Base-by-base conservation (phyloP, 2,329 filamentous ascomycete genomes). In the Sporothrix luriei region DNA sequence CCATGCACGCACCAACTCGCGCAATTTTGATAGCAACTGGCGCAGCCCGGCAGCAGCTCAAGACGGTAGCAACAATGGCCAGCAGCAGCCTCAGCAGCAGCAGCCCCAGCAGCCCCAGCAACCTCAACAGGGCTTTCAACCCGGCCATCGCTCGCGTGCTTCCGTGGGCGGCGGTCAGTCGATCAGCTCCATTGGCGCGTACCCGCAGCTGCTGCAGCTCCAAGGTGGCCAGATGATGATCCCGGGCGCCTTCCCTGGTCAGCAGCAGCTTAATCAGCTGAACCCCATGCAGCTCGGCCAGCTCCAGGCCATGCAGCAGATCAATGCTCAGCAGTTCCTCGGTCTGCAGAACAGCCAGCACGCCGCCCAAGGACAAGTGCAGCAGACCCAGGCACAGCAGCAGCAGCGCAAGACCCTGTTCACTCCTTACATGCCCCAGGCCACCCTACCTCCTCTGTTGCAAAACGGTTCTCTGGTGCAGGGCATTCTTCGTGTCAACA, bases 21-120 rank as follows among this genome's bases (percentile, higher is more conserved):
- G 95, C 73, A 99, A 98, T 81, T 98, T 98, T 77, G 95, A 99
- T 75, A 90, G 94, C 76, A 99, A 99, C 81, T 99, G 95, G 95
- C 91, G 95, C 76, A 96, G 93, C 76, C 16, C 61, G 74, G 84
- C 86, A 73, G 84, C 85, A 80, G 88, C 88, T 73, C 91, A 92
- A 78, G 90, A 90, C 68, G 62, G 51, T 19, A 49, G 82, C 83
- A 75, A 68, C 83, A 75, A 67, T 78, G 9, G 48, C 48, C 57
- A 88, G 78, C 68, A 78, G 76, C 67, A 77, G 76, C 68, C 84
- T 84, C 75, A 69, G 33, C 29, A 52, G 24, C 90, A 88, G 78
- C 69, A 71, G 24, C 69, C 61, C 19, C 70, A 78, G 76, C 69
- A 78, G 77, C 90, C 87, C 78, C 87, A 88, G 78, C 66, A 70